Evolutionary conservation across 441 rosid genomes (phyloP).

Genomic region (Bocquillonia castaneifolia): DNA sequence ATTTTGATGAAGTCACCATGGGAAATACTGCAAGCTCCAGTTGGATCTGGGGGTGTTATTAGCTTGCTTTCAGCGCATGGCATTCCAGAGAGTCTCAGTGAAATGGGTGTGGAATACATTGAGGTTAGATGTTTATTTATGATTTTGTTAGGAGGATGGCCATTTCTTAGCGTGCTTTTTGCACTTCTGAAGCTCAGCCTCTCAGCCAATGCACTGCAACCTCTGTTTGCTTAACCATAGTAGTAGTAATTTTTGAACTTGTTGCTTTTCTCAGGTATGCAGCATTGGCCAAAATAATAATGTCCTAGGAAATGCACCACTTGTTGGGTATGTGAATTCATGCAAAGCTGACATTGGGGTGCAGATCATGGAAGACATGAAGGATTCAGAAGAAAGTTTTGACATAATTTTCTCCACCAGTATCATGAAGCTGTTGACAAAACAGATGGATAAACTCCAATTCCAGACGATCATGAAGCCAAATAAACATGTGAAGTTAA

Average conservation of each 20-base stretch:
- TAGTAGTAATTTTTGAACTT: background rate
- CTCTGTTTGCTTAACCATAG: background rate
- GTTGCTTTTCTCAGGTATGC: constrained; percentile 49
- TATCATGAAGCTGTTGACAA: constrained; percentile 38
- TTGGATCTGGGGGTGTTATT: constrained; percentile 73
- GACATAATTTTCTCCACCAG: constrained; percentile 47
- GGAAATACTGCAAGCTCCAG: constrained; percentile 75
- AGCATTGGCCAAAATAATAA: constrained; percentile 20
- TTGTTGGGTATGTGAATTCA: constrained; percentile 46
- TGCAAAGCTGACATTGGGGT: constrained; percentile 54
- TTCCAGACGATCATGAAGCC: constrained; percentile 34
- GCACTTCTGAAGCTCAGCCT: too few relatives aligned
- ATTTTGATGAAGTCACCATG: constrained; percentile 92
- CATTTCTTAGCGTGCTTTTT: background rate
- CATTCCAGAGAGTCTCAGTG: constrained; percentile 46
- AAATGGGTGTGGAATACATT: constrained; percentile 56
- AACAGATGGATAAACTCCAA: constrained; percentile 39
- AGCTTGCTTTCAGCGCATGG: constrained; percentile 53
- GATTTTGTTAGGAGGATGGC: background rate
- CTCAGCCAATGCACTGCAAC: too few relatives aligned
- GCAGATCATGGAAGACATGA: constrained; percentile 32
- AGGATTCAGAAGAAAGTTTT: constrained; percentile 30
- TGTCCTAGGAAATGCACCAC: constrained; percentile 32
- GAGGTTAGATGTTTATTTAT: constrained; percentile 43
- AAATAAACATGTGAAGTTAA: constrained; percentile 46